These are phyloP conservation scores for Eutypa lata DNA, from an alignment of 2,329 filamentous ascomycete genomes.

Conservation along the genomic window DNA sequence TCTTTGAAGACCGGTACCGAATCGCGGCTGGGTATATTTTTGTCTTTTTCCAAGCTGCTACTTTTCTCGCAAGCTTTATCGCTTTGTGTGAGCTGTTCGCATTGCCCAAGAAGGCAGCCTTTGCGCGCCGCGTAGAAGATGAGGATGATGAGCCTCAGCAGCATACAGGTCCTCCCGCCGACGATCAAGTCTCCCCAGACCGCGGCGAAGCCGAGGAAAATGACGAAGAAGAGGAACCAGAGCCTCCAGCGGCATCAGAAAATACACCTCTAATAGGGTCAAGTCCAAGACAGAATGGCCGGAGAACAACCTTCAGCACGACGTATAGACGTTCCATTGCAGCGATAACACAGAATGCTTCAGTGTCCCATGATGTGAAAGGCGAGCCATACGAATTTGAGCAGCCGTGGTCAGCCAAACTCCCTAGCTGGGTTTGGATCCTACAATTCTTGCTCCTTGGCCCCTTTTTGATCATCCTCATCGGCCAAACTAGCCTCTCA, in stretches of 20 bases:
- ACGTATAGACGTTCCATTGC: constrained; percentile 51
- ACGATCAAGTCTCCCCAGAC: constrained; percentile 15
- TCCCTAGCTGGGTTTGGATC: constrained; percentile 85
- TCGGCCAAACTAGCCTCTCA: constrained; percentile 73
- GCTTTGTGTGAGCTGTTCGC: constrained; percentile 78
- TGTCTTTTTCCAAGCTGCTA: constrained; percentile 73
- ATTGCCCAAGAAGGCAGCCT: constrained; percentile 68
- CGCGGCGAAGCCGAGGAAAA: constrained; percentile 18
- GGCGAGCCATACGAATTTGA: constrained; percentile 61
- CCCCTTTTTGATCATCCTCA: constrained; percentile 72
- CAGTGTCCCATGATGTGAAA: constrained; percentile 16
- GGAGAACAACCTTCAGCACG: constrained; percentile 52
- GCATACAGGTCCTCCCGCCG: constrained; percentile 18
- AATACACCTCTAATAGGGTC: constrained; percentile 76
- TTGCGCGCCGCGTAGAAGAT: constrained; percentile 56
- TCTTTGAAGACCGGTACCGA: constrained; percentile 73
- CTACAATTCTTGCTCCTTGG: constrained; percentile 79
- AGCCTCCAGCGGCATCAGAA: constrained; percentile 45
- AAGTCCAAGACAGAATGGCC: constrained; percentile 63
- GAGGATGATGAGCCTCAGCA: constrained; percentile 42
- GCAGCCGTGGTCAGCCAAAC: constrained; percentile 76
- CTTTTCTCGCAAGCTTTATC: constrained; percentile 72
- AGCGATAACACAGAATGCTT: constrained; percentile 30
- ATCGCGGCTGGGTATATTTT: constrained; percentile 79
- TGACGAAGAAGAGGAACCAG: constrained; percentile 20